These are phyloP conservation scores for Ascocoryne sarcoides DNA, from an alignment of 2,329 filamentous ascomycete species.

Conservation along the genomic window DNA sequence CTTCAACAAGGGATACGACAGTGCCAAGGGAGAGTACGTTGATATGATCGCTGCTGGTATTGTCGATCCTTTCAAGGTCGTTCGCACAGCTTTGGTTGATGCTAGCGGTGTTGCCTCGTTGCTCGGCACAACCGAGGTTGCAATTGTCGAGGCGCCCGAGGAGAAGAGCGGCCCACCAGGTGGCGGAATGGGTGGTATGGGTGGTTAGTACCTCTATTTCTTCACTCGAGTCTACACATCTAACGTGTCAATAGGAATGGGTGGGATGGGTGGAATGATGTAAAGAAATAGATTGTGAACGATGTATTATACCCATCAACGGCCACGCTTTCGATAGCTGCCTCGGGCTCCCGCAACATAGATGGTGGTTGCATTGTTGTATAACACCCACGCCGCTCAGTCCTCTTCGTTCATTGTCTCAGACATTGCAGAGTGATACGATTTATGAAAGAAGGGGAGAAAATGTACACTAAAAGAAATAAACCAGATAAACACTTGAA, in stretches of 20 bases:
- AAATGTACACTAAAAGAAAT: conserved; percentile 24
- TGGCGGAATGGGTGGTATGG: conserved; percentile 60
- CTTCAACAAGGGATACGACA: conserved; percentile 99
- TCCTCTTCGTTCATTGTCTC: conserved; percentile 24
- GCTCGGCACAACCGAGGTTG: conserved; percentile 95
- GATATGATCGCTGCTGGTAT: conserved; percentile 98
- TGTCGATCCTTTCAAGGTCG: conserved; percentile 98
- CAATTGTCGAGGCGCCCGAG: conserved; percentile 95
- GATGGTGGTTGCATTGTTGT: conserved; percentile 19
- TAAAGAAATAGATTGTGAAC: conserved; percentile 19
- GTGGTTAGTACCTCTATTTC: conserved; percentile 25
- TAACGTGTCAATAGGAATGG: conserved; percentile 30
- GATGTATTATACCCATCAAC: conserved; percentile 23
- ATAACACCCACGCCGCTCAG: conserved; percentile 26
- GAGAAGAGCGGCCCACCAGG: conserved; percentile 59
- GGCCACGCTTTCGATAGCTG: conserved; percentile 7
- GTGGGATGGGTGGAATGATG: conserved; percentile 29
- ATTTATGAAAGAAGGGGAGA: conserved; percentile 16
- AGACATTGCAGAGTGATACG: conserved; percentile 24
- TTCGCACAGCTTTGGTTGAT: conserved; percentile 90
- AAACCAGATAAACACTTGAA: conserved; percentile 16
- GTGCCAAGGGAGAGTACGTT: conserved; percentile 92
- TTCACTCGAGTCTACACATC: neutral
- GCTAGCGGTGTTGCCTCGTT: conserved; percentile 94
- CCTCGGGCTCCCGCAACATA: conserved; percentile 10